Evolutionary conservation across 192 early-diverging fungal genomes (phyloP), one percentile per base, ranked within the genome.

Genomic region (Chytriomyces confervae): DNA sequence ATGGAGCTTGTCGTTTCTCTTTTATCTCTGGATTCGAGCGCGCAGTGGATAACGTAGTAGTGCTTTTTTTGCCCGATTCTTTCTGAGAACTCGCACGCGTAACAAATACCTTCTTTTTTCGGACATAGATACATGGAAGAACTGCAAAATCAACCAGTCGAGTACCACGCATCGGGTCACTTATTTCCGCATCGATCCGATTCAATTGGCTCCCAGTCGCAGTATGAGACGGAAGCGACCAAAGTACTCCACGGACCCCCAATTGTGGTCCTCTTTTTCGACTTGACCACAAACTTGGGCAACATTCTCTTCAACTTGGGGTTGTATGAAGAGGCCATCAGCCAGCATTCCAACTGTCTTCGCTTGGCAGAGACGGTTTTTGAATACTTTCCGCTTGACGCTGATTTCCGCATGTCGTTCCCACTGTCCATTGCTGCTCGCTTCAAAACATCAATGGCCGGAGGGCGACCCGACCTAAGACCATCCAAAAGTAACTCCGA

Each of bases 211-310:
- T 36, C 36, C 36, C 36, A 36, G 36, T 36, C 36, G 36, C 53
- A 20, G 13, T 1, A 60, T 16, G 69, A 70, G 7, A 16, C 47
- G n/a, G 50, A 18, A n/a, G 48, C 11, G 10, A 47, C 36, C 62
- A 76, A 76, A 53, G n/a, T 66, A 11, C 49, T 76, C 24, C 82
- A 83, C 53, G 88, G 88, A 6, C 88, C 88, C 27, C 86, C 88
- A 18, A 87, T 89, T 63, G 84, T 87, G 0, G 80, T 86, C 5
- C 86, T 83, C 75, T 82, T 87, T 61, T 51, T 87, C 57, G 80
- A 87, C 70, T 77, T 89, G 7, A 75, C 77, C n/a, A 87, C 85
- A 0, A 89, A 87, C 57, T 72, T 84, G 20, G 88, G 88, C 0
- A 89, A 89, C 67, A 77, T 82, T 11, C 67, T 82, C 51, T 86